A percentile compares a stretch with the other conserved stretches of the same genome.
phyloP scores from a whole-genome alignment of 2,329 filamentous ascomycete genomes.

The Colletotrichum sp. region DNA sequence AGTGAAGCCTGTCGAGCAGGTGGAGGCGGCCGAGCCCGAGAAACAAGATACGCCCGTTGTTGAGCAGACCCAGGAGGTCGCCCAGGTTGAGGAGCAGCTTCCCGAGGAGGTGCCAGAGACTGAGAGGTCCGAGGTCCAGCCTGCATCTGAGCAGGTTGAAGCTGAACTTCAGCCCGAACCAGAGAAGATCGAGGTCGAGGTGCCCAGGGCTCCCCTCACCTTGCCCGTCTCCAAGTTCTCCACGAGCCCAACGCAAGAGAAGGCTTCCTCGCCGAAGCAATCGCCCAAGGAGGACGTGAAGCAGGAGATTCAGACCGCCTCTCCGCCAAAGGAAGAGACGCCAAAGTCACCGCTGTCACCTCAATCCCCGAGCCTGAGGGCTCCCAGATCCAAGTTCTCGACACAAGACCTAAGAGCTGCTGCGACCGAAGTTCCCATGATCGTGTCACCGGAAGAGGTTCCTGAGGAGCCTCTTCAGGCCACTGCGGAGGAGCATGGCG shows the following conservation, averaged over 20 bases:
- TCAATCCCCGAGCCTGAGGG: conserved; percentile 24
- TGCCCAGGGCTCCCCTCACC: background rate
- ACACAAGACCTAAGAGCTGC: conserved; percentile 37
- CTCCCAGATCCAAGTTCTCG: conserved; percentile 49
- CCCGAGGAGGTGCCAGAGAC: background rate
- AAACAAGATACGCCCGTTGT: conserved; percentile 14
- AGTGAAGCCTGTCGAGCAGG: conserved; percentile 24
- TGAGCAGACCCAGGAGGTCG: background rate
- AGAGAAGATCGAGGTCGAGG: background rate
- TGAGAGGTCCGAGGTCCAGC: background rate
- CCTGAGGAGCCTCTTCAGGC: conserved; percentile 3
- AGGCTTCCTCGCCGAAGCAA: background rate
- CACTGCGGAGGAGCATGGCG: conserved; percentile 21
- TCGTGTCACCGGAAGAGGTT: background rate
- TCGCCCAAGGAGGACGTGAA: background rate
- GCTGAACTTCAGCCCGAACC: background rate
- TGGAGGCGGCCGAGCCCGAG: conserved; percentile 22
- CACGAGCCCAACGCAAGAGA: conserved; percentile 7
- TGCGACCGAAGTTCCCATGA: conserved; percentile 22
- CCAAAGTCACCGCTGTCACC: conserved; percentile 17
- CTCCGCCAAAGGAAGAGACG: conserved; percentile 20
- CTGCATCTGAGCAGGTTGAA: background rate
- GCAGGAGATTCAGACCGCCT: background rate
- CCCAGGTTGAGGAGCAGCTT: background rate
- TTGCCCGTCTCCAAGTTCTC: conserved; percentile 21